Evolutionary conservation across 371 early-diverging fungal genomes (phyloP).

Genomic region (Mucor plumbeus): DNA sequence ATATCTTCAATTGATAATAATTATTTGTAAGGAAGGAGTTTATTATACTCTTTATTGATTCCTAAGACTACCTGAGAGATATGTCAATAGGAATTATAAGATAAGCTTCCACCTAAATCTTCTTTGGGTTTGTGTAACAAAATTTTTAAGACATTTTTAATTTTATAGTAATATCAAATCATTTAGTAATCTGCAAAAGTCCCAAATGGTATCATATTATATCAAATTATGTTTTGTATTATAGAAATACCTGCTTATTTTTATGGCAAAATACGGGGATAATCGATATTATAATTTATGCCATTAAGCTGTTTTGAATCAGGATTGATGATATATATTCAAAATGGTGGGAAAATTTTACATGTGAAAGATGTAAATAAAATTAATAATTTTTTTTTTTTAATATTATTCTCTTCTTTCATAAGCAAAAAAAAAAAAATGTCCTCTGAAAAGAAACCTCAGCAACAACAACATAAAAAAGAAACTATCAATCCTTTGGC

Average conservation of each 20-base stretch:
- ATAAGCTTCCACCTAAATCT: background rate
- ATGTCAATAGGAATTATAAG: background rate
- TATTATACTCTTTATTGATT: no score
- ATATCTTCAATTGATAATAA: no score
- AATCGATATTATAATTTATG: background rate
- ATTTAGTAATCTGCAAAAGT: background rate
- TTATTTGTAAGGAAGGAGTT: no score
- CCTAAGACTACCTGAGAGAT: no score
- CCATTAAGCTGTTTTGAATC: no score
- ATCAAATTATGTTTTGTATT: background rate
- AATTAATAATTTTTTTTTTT: constrained; percentile 8
- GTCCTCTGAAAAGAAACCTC: constrained; percentile 24
- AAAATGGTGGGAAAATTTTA: background rate
- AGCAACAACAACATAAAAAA: constrained; percentile 1
- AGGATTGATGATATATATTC: background rate
- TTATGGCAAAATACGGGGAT: background rate
- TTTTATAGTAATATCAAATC: background rate
- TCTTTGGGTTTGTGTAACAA: background rate
- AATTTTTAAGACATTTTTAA: background rate
- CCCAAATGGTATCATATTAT: background rate
- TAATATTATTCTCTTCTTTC: background rate
- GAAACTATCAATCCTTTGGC: constrained; percentile 43
- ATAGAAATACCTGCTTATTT: background rate
- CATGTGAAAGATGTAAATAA: constrained; percentile 4
- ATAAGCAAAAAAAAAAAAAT: background rate